Base-by-base conservation (phyloP, 2,329 filamentous ascomycete species). In the Neurospora crassa region DNA sequence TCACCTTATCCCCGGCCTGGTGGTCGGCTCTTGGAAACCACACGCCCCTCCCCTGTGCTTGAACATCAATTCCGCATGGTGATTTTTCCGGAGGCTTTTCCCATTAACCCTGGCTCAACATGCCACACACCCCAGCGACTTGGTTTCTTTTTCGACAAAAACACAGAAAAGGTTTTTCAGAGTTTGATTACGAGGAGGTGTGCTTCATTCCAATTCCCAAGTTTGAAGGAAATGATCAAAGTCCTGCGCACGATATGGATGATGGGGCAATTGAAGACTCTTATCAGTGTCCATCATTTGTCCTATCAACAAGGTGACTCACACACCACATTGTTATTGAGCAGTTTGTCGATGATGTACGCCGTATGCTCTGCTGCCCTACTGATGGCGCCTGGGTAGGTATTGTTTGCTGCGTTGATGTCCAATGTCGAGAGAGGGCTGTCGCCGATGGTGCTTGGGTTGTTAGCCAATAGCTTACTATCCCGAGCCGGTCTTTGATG, bases 331-430 rank as follows among this genome's bases (percentile, higher is more conserved):
- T 37, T 34, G 14, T 59, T 59, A 16, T 34, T 53, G 47, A 68
- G 69, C 53, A 41, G 34, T 69, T 67, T 73, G 68, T 70, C 70
- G 69, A 67, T 40, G 29, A 53, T 72, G 72, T 53, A 59, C 69
- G 71, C 34, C 68, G 68, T 59, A 75, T 74, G 75, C 73, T 76
- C 74, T 76, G 75, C 67, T 76, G 75, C 74, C 76, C 73, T 76
- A 74, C 29, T 63, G 29, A 70, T 74, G 72, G 70, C 63, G 72
- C 68, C 68, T 70, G 63, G 59, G 68, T 73, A 70, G 70, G 69
- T 67, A 70, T 70, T 43, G 67, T 74, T 69, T 75, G 73, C 75
- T 78, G 76, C 76, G 75, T 74, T 78, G 76, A 75, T 78, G 77
- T 77, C 77, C 76, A 78, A 78, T 74, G 68, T 75, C 68, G 53